phyloP scores from a whole-genome alignment of 129 eudicot species.

The Kitagawia praeruptora region DNA sequence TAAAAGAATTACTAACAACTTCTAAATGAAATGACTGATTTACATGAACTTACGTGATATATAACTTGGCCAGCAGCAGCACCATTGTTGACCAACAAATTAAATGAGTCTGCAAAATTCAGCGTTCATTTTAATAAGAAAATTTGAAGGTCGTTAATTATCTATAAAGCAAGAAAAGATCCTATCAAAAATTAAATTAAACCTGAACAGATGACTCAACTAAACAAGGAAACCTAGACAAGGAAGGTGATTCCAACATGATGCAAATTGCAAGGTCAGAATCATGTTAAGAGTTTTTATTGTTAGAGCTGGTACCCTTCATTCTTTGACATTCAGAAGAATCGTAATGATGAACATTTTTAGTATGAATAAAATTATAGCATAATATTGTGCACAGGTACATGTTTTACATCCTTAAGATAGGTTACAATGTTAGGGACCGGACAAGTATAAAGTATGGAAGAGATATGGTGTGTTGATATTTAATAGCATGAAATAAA shows the following conservation, averaged over 20 bases:
- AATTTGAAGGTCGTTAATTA: not conserved
- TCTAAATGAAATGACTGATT: not conserved
- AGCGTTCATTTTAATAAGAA: not conserved
- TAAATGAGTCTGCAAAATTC: constrained; percentile 67
- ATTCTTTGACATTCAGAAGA: not conserved
- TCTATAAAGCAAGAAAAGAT: not conserved
- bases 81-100: constrained; percentile 90
- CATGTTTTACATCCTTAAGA: not conserved
- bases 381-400: not conserved
- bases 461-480: no score
- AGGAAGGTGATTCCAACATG: not conserved
- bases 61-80: constrained; percentile 91
- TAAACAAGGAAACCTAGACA: not conserved
- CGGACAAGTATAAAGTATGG: no score
- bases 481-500: not conserved
- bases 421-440: not conserved
- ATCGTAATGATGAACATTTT: not conserved
- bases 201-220: not conserved
- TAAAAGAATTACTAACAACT: not conserved
- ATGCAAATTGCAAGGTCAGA: not conserved
- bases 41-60: constrained; percentile 64
- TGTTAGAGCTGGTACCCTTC: not conserved
- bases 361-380: not conserved
- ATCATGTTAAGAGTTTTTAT: not conserved
- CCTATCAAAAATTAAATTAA: not conserved